Conservation (phyloP, 1,284 basidiomycete genomes). For the Inonotus hispidus region DNA sequence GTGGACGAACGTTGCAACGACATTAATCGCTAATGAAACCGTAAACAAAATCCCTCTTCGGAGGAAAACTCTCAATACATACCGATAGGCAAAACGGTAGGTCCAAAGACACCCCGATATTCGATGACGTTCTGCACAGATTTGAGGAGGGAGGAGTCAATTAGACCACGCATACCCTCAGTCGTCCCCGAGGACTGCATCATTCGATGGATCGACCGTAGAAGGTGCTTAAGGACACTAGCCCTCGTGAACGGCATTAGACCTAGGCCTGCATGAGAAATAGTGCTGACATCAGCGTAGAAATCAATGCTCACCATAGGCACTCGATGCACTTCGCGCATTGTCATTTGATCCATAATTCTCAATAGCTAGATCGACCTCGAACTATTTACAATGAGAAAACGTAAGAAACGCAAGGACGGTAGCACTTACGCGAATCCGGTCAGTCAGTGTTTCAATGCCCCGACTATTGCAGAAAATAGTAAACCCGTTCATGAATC, state of each 20-base stretch:
- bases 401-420: constrained; percentile 2
- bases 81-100: constrained; percentile 83
- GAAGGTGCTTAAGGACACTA: constrained; percentile 82
- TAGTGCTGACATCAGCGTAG: neutral
- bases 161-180: constrained; percentile 91
- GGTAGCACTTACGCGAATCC: constrained; percentile 65
- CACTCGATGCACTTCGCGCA: constrained; percentile 46
- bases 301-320: constrained; percentile 43
- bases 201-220: constrained; percentile 93
- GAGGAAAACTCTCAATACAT: constrained; percentile 21
- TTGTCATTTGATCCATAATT: constrained; percentile 42
- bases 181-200: constrained; percentile 94
- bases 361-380: constrained; percentile 64
- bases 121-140: constrained; percentile 89
- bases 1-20: constrained; percentile 97
- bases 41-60: neutral
- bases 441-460: constrained; percentile 78
- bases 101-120: constrained; percentile 79
- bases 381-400: constrained; percentile 45
- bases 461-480: constrained; percentile 85
- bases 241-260: constrained; percentile 63
- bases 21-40: constrained; percentile 75
- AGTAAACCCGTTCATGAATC: constrained; percentile 83
- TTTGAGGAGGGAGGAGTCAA: constrained; percentile 84
- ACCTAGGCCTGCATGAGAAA: constrained; percentile 31